Evolutionary conservation across 2,329 filamentous ascomycete genomes (phyloP).

Genomic region (Penicillium sp.): DNA sequence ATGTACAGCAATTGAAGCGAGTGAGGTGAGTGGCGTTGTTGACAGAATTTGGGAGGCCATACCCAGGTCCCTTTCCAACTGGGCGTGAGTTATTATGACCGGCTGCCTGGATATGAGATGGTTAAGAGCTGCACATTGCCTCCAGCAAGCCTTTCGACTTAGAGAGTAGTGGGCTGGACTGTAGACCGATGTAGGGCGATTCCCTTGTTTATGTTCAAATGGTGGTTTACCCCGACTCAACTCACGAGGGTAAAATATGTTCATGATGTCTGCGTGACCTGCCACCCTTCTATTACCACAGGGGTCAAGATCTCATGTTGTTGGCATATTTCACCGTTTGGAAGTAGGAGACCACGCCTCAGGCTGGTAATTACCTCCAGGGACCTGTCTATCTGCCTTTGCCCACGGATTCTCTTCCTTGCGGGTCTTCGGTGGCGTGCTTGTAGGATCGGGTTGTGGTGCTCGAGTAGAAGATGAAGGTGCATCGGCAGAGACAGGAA

Average conservation of each 20-base stretch:
- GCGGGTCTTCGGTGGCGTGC: conserved; percentile 10
- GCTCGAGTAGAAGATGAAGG: background rate
- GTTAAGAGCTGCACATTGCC: background rate
- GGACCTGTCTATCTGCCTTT: conserved; percentile 50
- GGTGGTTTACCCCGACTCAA: background rate
- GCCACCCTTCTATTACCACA: background rate
- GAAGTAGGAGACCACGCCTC: conserved; percentile 58
- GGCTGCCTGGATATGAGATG: background rate
- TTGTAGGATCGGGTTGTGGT: conserved; percentile 4
- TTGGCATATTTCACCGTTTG: conserved; percentile 27
- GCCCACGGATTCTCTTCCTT: conserved; percentile 58
- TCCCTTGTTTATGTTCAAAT: background rate
- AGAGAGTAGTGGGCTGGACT: background rate
- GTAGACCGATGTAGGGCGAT: background rate
- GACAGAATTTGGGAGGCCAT: background rate
- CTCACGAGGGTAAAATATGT: background rate
- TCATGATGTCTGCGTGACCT: background rate
- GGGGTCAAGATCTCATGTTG: background rate
- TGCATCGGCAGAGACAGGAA: background rate
- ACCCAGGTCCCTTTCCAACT: background rate
- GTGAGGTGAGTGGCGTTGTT: background rate
- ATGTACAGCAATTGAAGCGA: background rate
- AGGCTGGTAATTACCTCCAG: conserved; percentile 68
- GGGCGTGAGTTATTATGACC: background rate
- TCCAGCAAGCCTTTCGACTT: background rate